phyloP scores from a whole-genome alignment of 2,329 filamentous ascomycete genomes.

The Phoma sp. region DNA sequence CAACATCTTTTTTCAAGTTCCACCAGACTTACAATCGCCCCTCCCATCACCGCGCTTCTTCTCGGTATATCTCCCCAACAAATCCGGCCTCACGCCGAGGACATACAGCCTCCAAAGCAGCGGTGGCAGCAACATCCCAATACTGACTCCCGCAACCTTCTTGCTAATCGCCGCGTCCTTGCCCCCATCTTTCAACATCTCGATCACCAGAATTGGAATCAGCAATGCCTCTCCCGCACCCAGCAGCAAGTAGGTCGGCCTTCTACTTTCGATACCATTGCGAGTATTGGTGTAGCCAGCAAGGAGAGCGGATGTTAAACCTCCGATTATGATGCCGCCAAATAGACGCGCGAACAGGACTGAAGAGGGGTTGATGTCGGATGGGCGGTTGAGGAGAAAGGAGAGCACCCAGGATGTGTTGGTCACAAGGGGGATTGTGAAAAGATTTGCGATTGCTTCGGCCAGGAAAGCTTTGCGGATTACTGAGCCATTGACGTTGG shows the following conservation, averaged over 20 bases:
- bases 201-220: conserved; percentile 29
- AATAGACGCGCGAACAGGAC: conserved; percentile 36
- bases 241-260: conserved; percentile 31
- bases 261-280: conserved; percentile 33
- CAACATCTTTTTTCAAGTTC: background rate
- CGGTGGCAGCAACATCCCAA: conserved; percentile 26
- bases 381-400: conserved; percentile 26
- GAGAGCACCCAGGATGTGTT: conserved; percentile 31
- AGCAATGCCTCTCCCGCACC: conserved; percentile 29
- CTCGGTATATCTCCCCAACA: conserved; percentile 31
- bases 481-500: conserved; percentile 20
- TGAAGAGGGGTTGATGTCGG: conserved; percentile 30
- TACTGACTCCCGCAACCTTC: conserved; percentile 22
- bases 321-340: conserved; percentile 31
- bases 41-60: background rate
- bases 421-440: conserved; percentile 34
- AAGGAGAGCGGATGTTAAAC: conserved; percentile 31
- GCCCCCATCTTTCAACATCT: conserved; percentile 24
- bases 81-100: conserved; percentile 28
- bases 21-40: conserved; percentile 17
- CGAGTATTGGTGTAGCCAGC: conserved; percentile 31
- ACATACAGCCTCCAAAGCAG: conserved; percentile 37
- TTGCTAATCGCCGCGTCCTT: conserved; percentile 28
- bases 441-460: conserved; percentile 37
- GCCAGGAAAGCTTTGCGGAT: conserved; percentile 37